Percentiles rank a stretch among this genome's conserved stretches.
These are phyloP conservation scores for Phyllosticta paracitricarpa DNA, from an alignment of 2,329 filamentous ascomycete genomes.

Conservation along the genomic window DNA sequence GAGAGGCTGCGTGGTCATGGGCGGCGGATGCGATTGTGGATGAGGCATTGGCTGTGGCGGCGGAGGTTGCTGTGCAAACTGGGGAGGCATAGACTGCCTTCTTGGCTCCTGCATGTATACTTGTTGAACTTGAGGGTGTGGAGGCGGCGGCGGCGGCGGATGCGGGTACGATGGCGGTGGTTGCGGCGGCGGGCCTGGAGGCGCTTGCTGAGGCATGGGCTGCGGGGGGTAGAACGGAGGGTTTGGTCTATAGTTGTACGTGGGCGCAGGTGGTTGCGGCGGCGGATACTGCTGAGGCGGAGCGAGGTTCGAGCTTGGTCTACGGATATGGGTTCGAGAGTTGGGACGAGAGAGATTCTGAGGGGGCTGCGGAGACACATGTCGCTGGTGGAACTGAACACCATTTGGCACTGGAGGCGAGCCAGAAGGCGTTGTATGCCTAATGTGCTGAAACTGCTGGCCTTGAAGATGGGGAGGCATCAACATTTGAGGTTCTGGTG, in stretches of 20 bases:
- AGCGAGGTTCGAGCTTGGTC: conserved; percentile 63
- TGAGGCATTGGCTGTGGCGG: conserved; percentile 29
- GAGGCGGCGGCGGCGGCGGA: conserved; percentile 25
- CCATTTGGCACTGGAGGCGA: conserved; percentile 82
- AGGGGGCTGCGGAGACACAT: conserved; percentile 68
- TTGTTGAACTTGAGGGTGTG: conserved; percentile 50
- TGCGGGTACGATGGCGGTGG: conserved; percentile 37
- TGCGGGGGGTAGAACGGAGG: conserved; percentile 62
- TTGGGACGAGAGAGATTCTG: conserved; percentile 63
- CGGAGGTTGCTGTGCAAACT: conserved; percentile 42
- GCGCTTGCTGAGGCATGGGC: conserved; percentile 35
- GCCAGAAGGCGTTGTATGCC: conserved; percentile 72
- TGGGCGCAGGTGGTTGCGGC: conserved; percentile 16
- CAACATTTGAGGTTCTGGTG: conserved; percentile 52
- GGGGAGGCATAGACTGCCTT: conserved; percentile 61
- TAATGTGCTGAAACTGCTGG: conserved; percentile 66
- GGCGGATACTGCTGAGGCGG: conserved; percentile 47
- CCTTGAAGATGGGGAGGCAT: conserved; percentile 37
- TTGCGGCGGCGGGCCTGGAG: conserved; percentile 26
- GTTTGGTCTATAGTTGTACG: conserved; percentile 76
- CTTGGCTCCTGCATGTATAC: conserved; percentile 68
- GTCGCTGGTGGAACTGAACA: conserved; percentile 59
- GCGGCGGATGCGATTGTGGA: conserved; percentile 27
- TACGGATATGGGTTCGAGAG: conserved; percentile 69
- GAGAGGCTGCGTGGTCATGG: conserved; percentile 12